phyloP scores from a whole-genome alignment of 2,329 filamentous ascomycete species.

The Cadophora gregata region DNA sequence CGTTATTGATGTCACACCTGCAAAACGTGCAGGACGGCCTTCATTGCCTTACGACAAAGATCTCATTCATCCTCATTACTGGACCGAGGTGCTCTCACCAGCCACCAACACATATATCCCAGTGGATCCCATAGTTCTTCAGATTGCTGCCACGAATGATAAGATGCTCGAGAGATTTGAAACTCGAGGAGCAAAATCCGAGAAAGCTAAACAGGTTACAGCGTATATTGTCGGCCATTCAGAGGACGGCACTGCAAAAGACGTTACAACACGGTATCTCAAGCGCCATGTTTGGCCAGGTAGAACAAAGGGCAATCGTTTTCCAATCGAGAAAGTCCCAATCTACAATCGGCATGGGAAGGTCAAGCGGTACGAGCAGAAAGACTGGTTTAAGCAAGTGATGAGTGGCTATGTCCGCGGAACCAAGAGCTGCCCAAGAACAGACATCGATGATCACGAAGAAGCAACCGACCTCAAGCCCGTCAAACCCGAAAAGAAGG shows the following conservation, averaged over 20 bases:
- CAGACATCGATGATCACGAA: constrained; percentile 79
- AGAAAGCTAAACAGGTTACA: constrained; percentile 86
- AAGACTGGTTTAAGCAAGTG: constrained; percentile 86
- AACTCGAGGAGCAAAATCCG: constrained; percentile 80
- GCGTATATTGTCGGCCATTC: constrained; percentile 88
- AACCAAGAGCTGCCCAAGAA: constrained; percentile 58
- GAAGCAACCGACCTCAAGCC: constrained; percentile 78
- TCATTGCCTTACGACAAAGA: constrained; percentile 72
- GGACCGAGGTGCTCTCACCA: constrained; percentile 88
- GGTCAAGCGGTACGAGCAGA: constrained; percentile 75
- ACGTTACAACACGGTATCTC: constrained; percentile 91
- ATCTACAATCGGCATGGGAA: constrained; percentile 80
- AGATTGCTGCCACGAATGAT: constrained; percentile 71
- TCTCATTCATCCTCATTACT: constrained; percentile 86
- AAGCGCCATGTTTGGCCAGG: constrained; percentile 83
- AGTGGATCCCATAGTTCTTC: constrained; percentile 75
- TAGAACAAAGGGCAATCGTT: constrained; percentile 83
- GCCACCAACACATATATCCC: constrained; percentile 79
- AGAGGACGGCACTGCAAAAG: constrained; percentile 86
- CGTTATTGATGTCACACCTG: constrained; percentile 57
- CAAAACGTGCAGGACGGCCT: constrained; percentile 24
- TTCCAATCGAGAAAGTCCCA: constrained; percentile 80
- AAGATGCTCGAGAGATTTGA: constrained; percentile 79
- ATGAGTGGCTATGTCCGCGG: constrained; percentile 74
- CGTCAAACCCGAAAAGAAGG: constrained; percentile 74